Percentiles rank a stretch among this genome's conserved stretches.
Conservation (phyloP, 2,329 filamentous ascomycete genomes). For the Stenocarpella maydis region DNA sequence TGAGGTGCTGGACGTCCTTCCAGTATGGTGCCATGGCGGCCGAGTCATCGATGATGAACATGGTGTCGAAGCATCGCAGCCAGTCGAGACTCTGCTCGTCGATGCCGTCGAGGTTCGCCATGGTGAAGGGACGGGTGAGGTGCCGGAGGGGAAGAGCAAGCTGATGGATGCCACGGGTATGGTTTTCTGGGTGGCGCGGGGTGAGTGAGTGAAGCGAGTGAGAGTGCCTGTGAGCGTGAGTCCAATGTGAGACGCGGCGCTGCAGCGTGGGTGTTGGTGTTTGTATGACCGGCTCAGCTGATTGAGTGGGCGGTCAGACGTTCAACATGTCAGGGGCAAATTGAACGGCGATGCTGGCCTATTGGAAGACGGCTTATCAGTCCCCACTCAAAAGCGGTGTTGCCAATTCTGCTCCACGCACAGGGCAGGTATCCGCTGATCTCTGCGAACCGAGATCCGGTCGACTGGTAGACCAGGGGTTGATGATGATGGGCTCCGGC, state of each 20-base stretch:
- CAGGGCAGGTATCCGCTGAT: constrained; percentile 17
- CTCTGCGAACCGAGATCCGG: constrained; percentile 14
- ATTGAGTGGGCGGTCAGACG: constrained; percentile 21
- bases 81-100: constrained; percentile 30
- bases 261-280: constrained; percentile 5
- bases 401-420: constrained; percentile 14
- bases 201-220: constrained; percentile 6
- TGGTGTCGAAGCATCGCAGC: constrained; percentile 29
- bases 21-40: constrained; percentile 27
- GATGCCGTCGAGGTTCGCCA: constrained; percentile 27
- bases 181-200: neutral
- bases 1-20: constrained; percentile 22
- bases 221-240: neutral
- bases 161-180: neutral
- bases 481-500: constrained; percentile 18
- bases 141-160: neutral
- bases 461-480: constrained; percentile 12
- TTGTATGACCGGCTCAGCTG: constrained; percentile 7
- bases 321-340: constrained; percentile 19
- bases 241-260: neutral
- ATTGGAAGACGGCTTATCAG: constrained; percentile 6
- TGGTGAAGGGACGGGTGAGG: constrained; percentile 8
- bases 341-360: constrained; percentile 23
- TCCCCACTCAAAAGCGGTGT: constrained; percentile 21
- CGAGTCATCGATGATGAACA: constrained; percentile 29